Base-by-base conservation (phyloP, 2,329 filamentous ascomycete species). In the Gremmenia infestans region DNA sequence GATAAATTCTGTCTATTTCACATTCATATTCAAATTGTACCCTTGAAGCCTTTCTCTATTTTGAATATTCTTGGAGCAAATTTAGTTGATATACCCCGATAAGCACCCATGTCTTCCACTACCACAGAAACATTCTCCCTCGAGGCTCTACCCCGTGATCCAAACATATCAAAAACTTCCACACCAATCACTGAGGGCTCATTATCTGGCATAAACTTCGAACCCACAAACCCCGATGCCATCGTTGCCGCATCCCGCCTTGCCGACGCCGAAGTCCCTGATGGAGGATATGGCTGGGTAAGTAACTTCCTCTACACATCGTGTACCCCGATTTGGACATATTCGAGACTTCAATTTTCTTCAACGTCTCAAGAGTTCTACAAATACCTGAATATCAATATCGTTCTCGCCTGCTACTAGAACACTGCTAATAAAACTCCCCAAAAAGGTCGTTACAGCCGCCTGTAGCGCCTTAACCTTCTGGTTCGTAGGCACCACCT, bases 401-500 rank as follows among this genome's bases (percentile, higher is more conserved):
- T 32, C 8, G 2, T 32, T 4, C 28, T 32, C 28, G 28, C 9
- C 28, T 32, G 2, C 22, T 22, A 22, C 22, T 22, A 19, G 28
- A 32, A 32, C 9, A 32, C 28, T 32, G 11, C 28, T 32, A 32
- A 32, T 32, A 32, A 11, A 17, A n/a, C 11, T 43, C 9, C 3
- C 28, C 9, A 7, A 2, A 32, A 11, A 32, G 45, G 71, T 76
- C 14, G 72, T 85, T 7, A 77, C 85, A 23, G 69, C 68, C 3
- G 73, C 72, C 35, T 81, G 78, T 60, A 74, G 76, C 2, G 64
- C 80, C 1, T 63, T 83, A 11, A 74, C 77, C 2, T 85, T 80
- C 72, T 82, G 79, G 80, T 74, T 78, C 51, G 75, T 80, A 49
- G 82, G 81, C 50, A 80, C 76, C 0, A 74, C 74, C 7, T 83